Evolutionary conservation across 202 grass and related monocot species (phyloP), one percentile per base, ranked within the genome.

Genomic region (Carex sylvatica): DNA sequence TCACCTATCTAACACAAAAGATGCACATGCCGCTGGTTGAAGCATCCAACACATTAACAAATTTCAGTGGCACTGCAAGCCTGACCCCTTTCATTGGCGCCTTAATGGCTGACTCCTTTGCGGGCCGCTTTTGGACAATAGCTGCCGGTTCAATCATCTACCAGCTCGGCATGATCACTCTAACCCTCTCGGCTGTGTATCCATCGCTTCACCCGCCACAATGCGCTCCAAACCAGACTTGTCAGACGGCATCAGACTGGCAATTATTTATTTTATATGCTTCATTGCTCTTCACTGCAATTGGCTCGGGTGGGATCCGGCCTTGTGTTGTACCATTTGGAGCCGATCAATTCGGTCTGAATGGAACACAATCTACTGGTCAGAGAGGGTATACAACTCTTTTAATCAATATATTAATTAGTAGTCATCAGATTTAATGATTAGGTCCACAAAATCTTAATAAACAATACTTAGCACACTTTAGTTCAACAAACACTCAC

Each of bases 71-170:
- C 83, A 89, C 91, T 0, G 61, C 86, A 44, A 90, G 91, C 82
- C 74, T 95, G n/a, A 95, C 93, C 15, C 93, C 91, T 9, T 47
- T 97, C 35, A 7, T 97, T 10, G 91, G 91, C 12, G 93, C 82
- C 62, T 85, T 97, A 67, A 85, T 97, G 38, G 84, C 88, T 40
- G 93, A 92, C 83, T 85, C 93, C 84, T 96, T 91, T 47, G 90
- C 86, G 18, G 93, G 90, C 40, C 88, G 90, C 4, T 96, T 96
- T 91, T 96, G 93, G 90, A 92, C 88, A 28, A 95, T 95, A 71
- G 77, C 86, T 24, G 56, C 74, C 1, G 93, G 93, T 61, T 96
- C 93, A 18, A 4, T 89, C 49, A 28, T 92, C 83, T 95, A 92
- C 90, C 88, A 91, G 88, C 83, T 92, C 18, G 93, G 93, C 80